Percentiles rank a stretch among this genome's conserved stretches.
These are phyloP conservation scores for Moniliella sp. DNA, from an alignment of 1,284 basidiomycete species.

Conservation along the genomic window DNA sequence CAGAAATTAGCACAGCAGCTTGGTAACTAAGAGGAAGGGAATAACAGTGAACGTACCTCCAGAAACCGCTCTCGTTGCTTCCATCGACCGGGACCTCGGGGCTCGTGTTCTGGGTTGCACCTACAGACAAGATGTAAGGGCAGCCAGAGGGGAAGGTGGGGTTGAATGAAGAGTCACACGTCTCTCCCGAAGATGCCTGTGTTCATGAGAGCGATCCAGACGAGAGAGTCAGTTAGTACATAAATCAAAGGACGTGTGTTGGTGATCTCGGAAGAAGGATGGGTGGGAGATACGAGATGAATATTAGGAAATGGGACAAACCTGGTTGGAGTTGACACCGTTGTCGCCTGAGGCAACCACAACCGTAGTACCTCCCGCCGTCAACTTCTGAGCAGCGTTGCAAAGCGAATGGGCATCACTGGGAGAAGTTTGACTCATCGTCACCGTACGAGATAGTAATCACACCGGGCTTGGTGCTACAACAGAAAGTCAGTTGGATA, in stretches of 20 bases:
- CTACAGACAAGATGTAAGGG: constrained; percentile 5
- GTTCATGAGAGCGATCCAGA: constrained; percentile 1
- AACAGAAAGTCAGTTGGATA: constrained; percentile 1
- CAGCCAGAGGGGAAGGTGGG: constrained; percentile 4
- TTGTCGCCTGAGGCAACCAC: constrained; percentile 35
- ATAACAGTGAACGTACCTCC: constrained; percentile 22
- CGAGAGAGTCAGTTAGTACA: constrained; percentile 34
- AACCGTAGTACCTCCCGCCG: constrained; percentile 2
- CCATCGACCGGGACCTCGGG: constrained; percentile 19
- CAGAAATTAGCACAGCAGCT: background rate
- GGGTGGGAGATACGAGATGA: constrained; percentile 3
- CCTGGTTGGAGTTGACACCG: background rate
- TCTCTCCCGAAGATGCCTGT: background rate
- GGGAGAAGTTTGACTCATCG: background rate
- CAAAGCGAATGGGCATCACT: background rate
- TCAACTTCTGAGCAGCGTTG: background rate
- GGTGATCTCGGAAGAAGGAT: constrained; percentile 1
- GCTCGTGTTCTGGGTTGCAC: constrained; percentile 3
- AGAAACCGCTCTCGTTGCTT: constrained; percentile 37
- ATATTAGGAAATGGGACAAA: constrained; percentile 1
- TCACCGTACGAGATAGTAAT: constrained; percentile 4
- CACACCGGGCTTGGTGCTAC: constrained; percentile 2
- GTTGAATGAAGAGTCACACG: constrained; percentile 1
- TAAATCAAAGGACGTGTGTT: constrained; percentile 1
- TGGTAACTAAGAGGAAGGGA: constrained; percentile 2